Evolutionary conservation across 805 yeast species (phyloP), one percentile per base, ranked within the genome.

Genomic region (Candida argentea): DNA sequence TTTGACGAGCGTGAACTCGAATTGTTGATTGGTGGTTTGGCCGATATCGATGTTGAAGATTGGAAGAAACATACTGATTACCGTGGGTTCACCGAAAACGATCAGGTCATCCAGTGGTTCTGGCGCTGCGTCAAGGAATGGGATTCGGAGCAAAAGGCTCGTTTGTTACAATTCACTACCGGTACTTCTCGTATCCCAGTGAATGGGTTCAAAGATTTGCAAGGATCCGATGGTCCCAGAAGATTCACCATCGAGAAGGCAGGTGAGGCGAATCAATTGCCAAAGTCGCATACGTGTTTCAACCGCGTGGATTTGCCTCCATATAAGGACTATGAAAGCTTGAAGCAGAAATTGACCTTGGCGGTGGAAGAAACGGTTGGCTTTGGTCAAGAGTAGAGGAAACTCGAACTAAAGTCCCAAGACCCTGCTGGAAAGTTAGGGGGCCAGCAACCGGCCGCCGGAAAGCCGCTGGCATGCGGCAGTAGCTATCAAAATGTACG

Each of bases 301-400:
- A 91, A 91, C 64, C 82, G 99, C 63, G 96, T 91, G 30, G 98
- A 91, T 63, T 69, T 91, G 48, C 99, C 99, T 22, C 94, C 93
- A 32, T 91, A 91, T 57, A 70, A 68, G 34, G 87, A 81, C 49
- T 83, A 71, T 52, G 95, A 81, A 29, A 67, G 82, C 29, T 60
- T 91, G 67, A 84, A 75, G 48, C 91, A 85, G 58, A 91, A 91
- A 57, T 70, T 91, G 46, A 80, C 94, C 20, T 68, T 89, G 54
- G 99, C 99, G 17, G 97, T 91, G 22, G 99, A 91, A 57, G 97
- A 91, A 61, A 91, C 99, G 10, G 91, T 91, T 52, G 99, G 99
- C 27, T 91, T 91, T 52, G 98, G 98, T 34, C 97, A 91, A 63
- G 98, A 91, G 67, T 89, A 63, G 22, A n/a, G n/a, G n/a, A n/a